Evolutionary conservation across 192 early-diverging fungal species (phyloP).

Genomic region (Coemansia sp.): DNA sequence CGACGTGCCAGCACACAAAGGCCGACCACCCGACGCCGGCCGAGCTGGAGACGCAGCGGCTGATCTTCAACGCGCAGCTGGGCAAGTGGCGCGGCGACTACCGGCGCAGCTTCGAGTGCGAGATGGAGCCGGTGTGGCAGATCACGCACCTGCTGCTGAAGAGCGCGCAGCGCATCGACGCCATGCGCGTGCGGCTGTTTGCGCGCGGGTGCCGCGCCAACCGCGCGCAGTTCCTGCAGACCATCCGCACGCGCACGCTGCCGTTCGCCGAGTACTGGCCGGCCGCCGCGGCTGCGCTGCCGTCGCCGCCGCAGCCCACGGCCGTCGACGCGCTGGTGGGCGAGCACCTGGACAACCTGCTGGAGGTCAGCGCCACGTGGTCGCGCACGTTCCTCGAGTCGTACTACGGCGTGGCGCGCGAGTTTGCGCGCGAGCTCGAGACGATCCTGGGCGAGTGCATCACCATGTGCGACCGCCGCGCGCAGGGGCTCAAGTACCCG

Average conservation of each 20-base stretch:
- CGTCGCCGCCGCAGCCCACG: constrained; percentile 26
- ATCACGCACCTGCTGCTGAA: constrained; percentile 60
- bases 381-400: constrained; percentile 60
- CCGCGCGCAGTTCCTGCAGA: constrained; percentile 58
- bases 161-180: constrained; percentile 60
- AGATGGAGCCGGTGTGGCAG: constrained; percentile 70
- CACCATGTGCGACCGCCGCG: constrained; percentile 59
- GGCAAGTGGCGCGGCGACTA: constrained; percentile 59
- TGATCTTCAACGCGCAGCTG: constrained; percentile 71
- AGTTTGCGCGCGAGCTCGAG: constrained; percentile 61
- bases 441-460: constrained; percentile 60
- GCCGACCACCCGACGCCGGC: constrained; percentile 67
- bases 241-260: constrained; percentile 53
- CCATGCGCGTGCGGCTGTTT: constrained; percentile 60
- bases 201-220: constrained; percentile 54
- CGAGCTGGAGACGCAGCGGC: constrained; percentile 71
- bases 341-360: constrained; percentile 58
- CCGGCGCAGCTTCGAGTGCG: constrained; percentile 62
- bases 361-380: constrained; percentile 58
- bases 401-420: constrained; percentile 60
- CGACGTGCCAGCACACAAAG: constrained; percentile 72
- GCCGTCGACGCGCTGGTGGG: constrained; percentile 56
- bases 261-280: constrained; percentile 64
- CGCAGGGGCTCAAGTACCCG: constrained; percentile 58
- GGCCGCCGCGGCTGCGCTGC: background rate